These are phyloP conservation scores for Diaporthe batatas DNA, from an alignment of 2,329 filamentous ascomycete genomes.

Conservation along the genomic window DNA sequence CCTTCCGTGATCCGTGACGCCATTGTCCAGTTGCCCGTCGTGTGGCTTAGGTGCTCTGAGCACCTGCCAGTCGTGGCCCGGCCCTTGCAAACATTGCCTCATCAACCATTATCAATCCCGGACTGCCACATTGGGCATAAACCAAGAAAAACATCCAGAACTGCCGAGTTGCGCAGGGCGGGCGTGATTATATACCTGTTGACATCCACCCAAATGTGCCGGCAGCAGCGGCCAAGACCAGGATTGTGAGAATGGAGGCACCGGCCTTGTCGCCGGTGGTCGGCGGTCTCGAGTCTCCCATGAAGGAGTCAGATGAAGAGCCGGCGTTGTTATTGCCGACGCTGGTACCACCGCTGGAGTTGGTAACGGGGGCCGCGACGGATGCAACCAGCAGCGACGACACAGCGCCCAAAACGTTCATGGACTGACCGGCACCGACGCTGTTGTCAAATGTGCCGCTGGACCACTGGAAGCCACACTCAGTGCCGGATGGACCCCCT, in stretches of 20 bases:
- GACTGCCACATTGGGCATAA: slow-evolving; percentile 13
- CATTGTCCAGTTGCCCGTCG: slow-evolving; percentile 15
- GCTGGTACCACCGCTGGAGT: slow-evolving; percentile 47
- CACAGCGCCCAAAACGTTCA: slow-evolving; percentile 66
- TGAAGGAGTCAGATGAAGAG: slow-evolving; percentile 44
- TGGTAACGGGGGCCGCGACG: slow-evolving; percentile 44
- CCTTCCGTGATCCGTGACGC: slow-evolving; percentile 31
- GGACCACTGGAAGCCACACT: slow-evolving; percentile 69
- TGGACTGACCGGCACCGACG: slow-evolving; percentile 67
- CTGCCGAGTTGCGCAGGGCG: background rate
- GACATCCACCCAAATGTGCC: slow-evolving; percentile 54
- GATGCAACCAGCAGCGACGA: slow-evolving; percentile 57
- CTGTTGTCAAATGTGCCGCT: slow-evolving; percentile 61
- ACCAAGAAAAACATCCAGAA: slow-evolving; percentile 7
- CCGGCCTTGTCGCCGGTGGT: slow-evolving; percentile 49
- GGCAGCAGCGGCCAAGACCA: slow-evolving; percentile 42
- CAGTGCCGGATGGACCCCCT: slow-evolving; percentile 48
- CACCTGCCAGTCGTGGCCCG: background rate
- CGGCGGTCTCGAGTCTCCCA: slow-evolving; percentile 44
- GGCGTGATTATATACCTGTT: slow-evolving; percentile 34
- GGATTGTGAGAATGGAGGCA: slow-evolving; percentile 48
- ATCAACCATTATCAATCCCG: slow-evolving; percentile 22
- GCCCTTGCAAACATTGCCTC: slow-evolving; percentile 17
- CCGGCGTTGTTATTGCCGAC: slow-evolving; percentile 47
- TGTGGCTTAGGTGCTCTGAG: background rate